Conservation (phyloP, 371 early-diverging fungal genomes). For the Vairimorpha necatrix region DNA sequence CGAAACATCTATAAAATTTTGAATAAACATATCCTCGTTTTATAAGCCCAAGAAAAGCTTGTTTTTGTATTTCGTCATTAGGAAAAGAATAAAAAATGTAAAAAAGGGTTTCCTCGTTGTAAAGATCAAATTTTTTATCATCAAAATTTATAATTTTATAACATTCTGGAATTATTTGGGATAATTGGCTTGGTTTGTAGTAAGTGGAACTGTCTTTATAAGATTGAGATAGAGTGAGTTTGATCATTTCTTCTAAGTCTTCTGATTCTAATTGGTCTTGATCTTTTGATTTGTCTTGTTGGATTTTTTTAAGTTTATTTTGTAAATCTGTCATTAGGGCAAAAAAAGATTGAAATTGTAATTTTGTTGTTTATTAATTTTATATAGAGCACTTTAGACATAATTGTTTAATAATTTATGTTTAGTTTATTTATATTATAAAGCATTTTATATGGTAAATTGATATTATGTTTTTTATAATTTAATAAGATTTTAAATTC, state of each 20-base stretch:
- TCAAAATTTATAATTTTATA: constrained; percentile 25
- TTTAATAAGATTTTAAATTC: constrained; percentile 1
- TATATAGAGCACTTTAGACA: no score
- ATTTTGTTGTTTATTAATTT: not conserved
- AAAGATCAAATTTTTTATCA: constrained; percentile 16
- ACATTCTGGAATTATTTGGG: constrained; percentile 28
- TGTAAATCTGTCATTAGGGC: constrained; percentile 30
- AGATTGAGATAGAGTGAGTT: not conserved
- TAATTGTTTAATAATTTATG: no score
- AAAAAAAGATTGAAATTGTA: not conserved
- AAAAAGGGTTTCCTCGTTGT: constrained; percentile 78
- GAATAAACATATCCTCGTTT: constrained; percentile 80
- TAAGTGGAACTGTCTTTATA: not conserved
- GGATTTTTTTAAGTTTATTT: constrained; percentile 25
- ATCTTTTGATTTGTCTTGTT: constrained; percentile 27
- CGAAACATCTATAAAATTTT: constrained; percentile 67
- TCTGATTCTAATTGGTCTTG: constrained; percentile 1
- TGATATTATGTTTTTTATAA: not conserved
- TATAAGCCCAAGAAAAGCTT: constrained; percentile 80
- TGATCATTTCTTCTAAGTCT: constrained; percentile 18
- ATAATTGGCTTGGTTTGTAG: constrained; percentile 1
- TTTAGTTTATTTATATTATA: no score
- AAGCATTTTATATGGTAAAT: no score
- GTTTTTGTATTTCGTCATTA: constrained; percentile 75
- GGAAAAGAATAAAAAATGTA: constrained; percentile 86